Percentiles rank a stretch among this genome's conserved stretches.
phyloP scores from a whole-genome alignment of 352 stramenopile species.

The Phytophthora tentaculata region DNA sequence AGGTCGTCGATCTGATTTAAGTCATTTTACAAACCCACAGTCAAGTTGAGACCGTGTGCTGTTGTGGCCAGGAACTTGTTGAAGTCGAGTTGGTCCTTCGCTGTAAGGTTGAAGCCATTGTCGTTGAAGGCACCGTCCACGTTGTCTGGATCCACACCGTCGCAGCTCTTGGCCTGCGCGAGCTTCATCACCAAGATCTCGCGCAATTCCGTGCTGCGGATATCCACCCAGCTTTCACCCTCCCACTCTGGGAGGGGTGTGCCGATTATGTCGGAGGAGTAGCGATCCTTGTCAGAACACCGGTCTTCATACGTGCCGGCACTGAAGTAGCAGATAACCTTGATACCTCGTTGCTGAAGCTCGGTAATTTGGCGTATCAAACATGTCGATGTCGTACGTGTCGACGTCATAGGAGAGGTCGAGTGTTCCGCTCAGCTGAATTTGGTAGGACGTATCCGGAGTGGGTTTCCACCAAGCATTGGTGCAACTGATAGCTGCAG shows the following conservation, averaged over 20 bases:
- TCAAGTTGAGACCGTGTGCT: constrained; percentile 48
- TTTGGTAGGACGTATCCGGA: constrained; percentile 49
- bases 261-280: constrained; percentile 44
- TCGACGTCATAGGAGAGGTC: constrained; percentile 41
- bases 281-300: constrained; percentile 49
- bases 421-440: constrained; percentile 41
- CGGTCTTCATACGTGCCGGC: constrained; percentile 61
- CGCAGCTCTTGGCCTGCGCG: constrained; percentile 55
- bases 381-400: constrained; percentile 52
- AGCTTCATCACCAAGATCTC: constrained; percentile 53
- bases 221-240: constrained; percentile 51
- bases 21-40: constrained; percentile 66
- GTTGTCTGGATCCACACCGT: constrained; percentile 66
- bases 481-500: too few relatives aligned
- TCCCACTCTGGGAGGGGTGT: constrained; percentile 38
- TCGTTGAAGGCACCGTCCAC: constrained; percentile 54
- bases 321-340: constrained; percentile 69
- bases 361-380: constrained; percentile 40
- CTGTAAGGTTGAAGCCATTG: constrained; percentile 42
- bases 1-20: constrained; percentile 47
- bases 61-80: constrained; percentile 49
- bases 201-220: constrained; percentile 36
- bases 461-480: constrained; percentile 44
- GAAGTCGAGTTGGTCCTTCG: constrained; percentile 52
- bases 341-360: constrained; percentile 35